Evolutionary conservation across 805 yeast species (phyloP), one percentile per base, ranked within the genome.

Genomic region (Ascoidea rubescens): DNA sequence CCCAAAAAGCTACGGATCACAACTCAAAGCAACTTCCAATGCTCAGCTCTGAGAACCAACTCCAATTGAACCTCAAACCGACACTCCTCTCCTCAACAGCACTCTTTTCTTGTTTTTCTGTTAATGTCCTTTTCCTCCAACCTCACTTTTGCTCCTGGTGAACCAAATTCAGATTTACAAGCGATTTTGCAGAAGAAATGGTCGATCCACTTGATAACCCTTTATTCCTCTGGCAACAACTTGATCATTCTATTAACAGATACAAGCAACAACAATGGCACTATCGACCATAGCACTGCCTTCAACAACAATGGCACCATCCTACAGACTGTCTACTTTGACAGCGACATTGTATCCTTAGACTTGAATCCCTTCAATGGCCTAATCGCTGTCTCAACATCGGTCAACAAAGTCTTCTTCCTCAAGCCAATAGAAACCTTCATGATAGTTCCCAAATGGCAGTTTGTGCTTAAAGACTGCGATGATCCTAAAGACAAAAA

Each of bases 221-320:
- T 80, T 1, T 91, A 91, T 63, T 85, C 89, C 53, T 87, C 96
- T 1, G 97, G 96, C 0, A 88, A 88, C 67, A 88, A 87, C 63
- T 70, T 91, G 57, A 84, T 91, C 42, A 74, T 85, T 4, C 62
- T 37, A 37, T 37, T 37, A 21, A 21, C 28, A 21, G 28, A 21
- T 3, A 21, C 28, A 21, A 21, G 3, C 28, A 21, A 21, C 28
- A 21, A 2, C 28, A 21, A 21, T 21, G 3, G 28, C 28, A 21
- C 28, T 21, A 21, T 21, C 28, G 3, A 21, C 28, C 28, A 21
- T 3, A 21, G 43, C 2, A 37, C 43, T 37, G 8, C 43, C 4
- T 2, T 82, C 2, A 71, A 83, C 5, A 73, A 76, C 54, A 69
- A 73, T 48, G 68, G 73, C 53, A 65, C 68, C 30, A 67, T 83